Evolutionary conservation across 257 asterid genomes (phyloP).

Genomic region (Cordia subcordata): DNA sequence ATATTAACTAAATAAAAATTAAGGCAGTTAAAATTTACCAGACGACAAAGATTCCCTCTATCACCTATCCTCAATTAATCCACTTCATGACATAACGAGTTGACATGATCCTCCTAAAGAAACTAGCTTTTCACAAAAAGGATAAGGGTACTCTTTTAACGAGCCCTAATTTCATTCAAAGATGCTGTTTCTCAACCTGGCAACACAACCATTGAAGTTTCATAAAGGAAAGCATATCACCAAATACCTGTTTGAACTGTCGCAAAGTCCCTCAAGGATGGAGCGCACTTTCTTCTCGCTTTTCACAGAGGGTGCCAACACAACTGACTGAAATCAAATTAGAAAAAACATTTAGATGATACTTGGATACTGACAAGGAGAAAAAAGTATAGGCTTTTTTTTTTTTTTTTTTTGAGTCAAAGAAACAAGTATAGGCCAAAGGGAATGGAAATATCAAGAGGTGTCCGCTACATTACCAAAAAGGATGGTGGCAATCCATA

Average conservation of each 20-base stretch:
- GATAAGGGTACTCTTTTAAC: too few species aligned
- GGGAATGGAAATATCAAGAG: not conserved
- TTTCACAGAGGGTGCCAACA: slow-evolving; percentile 72
- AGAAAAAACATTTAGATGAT: not conserved
- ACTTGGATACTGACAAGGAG: not conserved
- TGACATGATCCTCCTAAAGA: too few species aligned
- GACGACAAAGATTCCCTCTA: too few species aligned
- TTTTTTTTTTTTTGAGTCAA: too few species aligned
- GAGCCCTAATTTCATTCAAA: too few species aligned
- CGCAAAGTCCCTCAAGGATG: slow-evolving; percentile 64
- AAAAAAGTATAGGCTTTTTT: too few species aligned
- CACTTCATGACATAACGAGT: too few species aligned
- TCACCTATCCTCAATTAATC: too few species aligned
- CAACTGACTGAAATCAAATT: slow-evolving; percentile 57
- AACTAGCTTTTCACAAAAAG: too few species aligned
- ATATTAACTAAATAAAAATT: too few species aligned
- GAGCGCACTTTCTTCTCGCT: slow-evolving; percentile 87
- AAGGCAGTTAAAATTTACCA: too few species aligned
- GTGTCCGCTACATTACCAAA: slow-evolving; percentile 31
- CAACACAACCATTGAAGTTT: not conserved
- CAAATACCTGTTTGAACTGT: slow-evolving; percentile 68
- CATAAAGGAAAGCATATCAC: slow-evolving; percentile 6
- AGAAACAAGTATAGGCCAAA: too few species aligned
- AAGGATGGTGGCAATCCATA: slow-evolving; percentile 80
- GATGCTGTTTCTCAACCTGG: not conserved